Conservation (phyloP, 2,329 filamentous ascomycete genomes). For the Emergomyces orientalis region DNA sequence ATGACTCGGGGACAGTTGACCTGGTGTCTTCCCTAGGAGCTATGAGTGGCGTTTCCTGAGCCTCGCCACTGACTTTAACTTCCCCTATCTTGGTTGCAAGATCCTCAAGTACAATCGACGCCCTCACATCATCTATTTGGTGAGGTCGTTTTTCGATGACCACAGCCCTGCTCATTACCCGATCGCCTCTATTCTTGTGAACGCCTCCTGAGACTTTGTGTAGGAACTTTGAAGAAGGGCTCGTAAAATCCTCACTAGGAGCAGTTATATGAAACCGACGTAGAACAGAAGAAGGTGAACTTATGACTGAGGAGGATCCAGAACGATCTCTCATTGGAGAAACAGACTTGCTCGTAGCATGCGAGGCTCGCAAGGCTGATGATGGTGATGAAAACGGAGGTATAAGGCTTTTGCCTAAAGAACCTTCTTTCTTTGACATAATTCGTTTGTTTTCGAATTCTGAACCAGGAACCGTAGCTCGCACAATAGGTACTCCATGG, state of each 20-base stretch:
- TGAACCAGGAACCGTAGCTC: constrained; percentile 35
- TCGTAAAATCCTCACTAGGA: constrained; percentile 15
- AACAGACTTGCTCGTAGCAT: background rate
- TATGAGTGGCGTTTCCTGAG: constrained; percentile 9
- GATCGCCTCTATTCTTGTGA: constrained; percentile 27
- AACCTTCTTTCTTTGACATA: constrained; percentile 5
- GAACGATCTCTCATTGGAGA: background rate
- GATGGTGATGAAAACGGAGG: background rate
- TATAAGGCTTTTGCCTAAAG: background rate
- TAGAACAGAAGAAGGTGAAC: constrained; percentile 16
- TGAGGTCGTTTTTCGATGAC: constrained; percentile 31
- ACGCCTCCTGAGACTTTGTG: constrained; percentile 26
- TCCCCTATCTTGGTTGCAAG: constrained; percentile 18
- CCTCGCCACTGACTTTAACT: constrained; percentile 5
- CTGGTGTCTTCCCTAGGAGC: constrained; percentile 7
- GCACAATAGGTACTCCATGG: constrained; percentile 31
- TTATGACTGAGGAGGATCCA: background rate
- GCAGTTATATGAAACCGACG: constrained; percentile 35
- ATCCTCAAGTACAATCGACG: constrained; percentile 26
- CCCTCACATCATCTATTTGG: constrained; percentile 3
- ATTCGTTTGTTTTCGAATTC: constrained; percentile 26
- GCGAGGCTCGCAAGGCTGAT: background rate
- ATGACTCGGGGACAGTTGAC: background rate
- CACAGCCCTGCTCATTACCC: constrained; percentile 26
- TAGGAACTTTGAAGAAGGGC: constrained; percentile 13